Evolutionary conservation across 306 rosid species (phyloP), one percentile per base, ranked within the genome.

Genomic region (Inga leiocalycina): DNA sequence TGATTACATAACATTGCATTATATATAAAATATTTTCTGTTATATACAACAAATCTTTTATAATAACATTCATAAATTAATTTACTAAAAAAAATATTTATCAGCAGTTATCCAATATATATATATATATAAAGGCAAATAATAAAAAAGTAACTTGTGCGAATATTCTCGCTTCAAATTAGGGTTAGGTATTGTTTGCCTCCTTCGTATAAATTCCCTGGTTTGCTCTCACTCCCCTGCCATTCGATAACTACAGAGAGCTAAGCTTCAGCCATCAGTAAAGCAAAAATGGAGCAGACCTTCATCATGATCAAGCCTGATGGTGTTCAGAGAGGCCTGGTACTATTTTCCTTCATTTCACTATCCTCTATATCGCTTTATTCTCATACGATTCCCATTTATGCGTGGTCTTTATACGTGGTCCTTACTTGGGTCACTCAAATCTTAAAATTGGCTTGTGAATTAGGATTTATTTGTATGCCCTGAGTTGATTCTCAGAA

Each of bases 251-350:
- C 1, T 69, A 2, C 74, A 19, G 17, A 39, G 73, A 35, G 32
- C 32, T 4, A 0, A 41, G 32, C 10, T 10, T 41, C 67, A 10
- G 67, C 35, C 16, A 22, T 61, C 75, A 0, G 75, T 20, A 80
- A n/a, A 46, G 16, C 56, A 83, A 72, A 72, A 3, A 92, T 93
- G 97, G 98, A 93, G 88, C 98, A 89, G 32, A 89, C 97, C 74
- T 93, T 90, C 83, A 89, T 93, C 89, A 93, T 93, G 98, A 93
- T 93, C 89, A 93, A 93, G 91, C 98, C 97, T 10, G 97, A 93
- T 89, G 97, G 98, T 3, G 98, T 93, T 43, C 98, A 93, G 82
- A 92, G 98, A 79, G 98, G 98, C 76, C 88, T 93, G 67, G 98
- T 93, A 75, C 4, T 87, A 35, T 51, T 70, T 82, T 68, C 20